Conservation (phyloP, 768 basidiomycete genomes). For the Psilocybe cyanescens region DNA sequence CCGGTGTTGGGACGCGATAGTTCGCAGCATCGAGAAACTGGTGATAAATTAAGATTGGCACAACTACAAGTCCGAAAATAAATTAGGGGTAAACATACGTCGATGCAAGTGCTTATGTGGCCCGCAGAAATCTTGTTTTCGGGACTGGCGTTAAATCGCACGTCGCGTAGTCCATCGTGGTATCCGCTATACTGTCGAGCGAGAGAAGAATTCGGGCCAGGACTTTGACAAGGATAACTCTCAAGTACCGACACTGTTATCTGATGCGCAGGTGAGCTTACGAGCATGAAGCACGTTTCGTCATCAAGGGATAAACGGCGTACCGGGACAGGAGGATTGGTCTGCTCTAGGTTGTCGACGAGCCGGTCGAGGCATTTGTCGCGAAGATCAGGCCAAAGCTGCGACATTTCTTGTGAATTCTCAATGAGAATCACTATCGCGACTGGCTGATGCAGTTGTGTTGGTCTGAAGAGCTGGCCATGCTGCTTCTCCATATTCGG, state of each 20-base stretch:
- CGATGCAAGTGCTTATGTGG: constrained; percentile 46
- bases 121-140: constrained; percentile 49
- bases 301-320: constrained; percentile 22
- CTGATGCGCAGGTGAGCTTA: constrained; percentile 25
- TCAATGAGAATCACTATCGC: constrained; percentile 56
- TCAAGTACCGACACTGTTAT: constrained; percentile 48
- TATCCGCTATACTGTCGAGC: constrained; percentile 47
- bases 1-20: constrained; percentile 32
- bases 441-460: constrained; percentile 34
- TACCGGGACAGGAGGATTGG: constrained; percentile 45
- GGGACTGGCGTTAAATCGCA: constrained; percentile 45
- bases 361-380: constrained; percentile 48
- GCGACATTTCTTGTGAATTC: constrained; percentile 51
- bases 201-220: constrained; percentile 26
- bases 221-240: constrained; percentile 42
- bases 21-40: constrained; percentile 40
- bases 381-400: constrained; percentile 52
- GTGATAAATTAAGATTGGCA: background rate
- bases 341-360: constrained; percentile 41
- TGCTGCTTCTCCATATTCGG: constrained; percentile 21
- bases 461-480: constrained; percentile 24
- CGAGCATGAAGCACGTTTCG: constrained; percentile 1
- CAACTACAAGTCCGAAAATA: background rate
- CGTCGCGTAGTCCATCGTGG: constrained; percentile 37
- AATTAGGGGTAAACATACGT: constrained; percentile 37